Percentiles rank a stretch among this genome's conserved stretches.
Evolutionary conservation across 352 stramenopile species (phyloP).

Genomic region (Globisporangium okanoganense): DNA sequence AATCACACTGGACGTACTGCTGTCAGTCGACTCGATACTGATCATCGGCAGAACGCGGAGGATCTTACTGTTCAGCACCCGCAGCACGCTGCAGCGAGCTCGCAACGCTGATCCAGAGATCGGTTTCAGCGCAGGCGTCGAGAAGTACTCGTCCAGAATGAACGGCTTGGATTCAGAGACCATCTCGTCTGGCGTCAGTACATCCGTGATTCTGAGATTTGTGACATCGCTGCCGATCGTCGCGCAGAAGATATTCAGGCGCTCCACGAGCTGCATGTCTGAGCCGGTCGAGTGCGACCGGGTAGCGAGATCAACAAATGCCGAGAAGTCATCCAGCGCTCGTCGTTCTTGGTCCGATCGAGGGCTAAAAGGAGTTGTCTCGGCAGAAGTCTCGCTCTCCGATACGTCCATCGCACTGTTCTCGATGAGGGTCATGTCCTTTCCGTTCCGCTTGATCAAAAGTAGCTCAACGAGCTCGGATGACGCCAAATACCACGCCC

Average conservation of each 20-base stretch:
- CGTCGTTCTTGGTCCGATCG: slow-evolving; percentile 44
- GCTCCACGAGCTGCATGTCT: slow-evolving; percentile 86
- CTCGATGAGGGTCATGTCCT: slow-evolving; percentile 85
- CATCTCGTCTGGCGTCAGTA: slow-evolving; percentile 41
- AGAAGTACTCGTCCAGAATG: slow-evolving; percentile 70
- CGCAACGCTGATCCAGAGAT: slow-evolving; percentile 77
- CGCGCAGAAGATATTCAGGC: slow-evolving; percentile 79
- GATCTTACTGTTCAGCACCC: slow-evolving; percentile 91
- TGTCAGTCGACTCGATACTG: slow-evolving; percentile 61
- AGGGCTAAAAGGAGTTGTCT: slow-evolving; percentile 38
- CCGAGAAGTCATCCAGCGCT: slow-evolving; percentile 42
- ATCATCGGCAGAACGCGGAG: slow-evolving; percentile 80
- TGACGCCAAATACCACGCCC: slow-evolving; percentile 95
- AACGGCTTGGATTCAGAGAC: slow-evolving; percentile 23
- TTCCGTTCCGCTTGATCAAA: slow-evolving; percentile 72
- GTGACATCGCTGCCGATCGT: slow-evolving; percentile 76
- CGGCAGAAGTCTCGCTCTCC: slow-evolving; percentile 27
- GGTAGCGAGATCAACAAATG: slow-evolving; percentile 66
- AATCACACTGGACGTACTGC: slow-evolving; percentile 33
- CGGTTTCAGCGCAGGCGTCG: slow-evolving; percentile 53
- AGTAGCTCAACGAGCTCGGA: slow-evolving; percentile 87
- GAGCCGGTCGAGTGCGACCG: slow-evolving; percentile 47
- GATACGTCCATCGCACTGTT: slow-evolving; percentile 72
- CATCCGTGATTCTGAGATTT: slow-evolving; percentile 69
- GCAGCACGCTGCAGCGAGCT: slow-evolving; percentile 88